Evolutionary conservation across 2,329 filamentous ascomycete genomes (phyloP).

Genomic region (Trichoderma asperellum): DNA sequence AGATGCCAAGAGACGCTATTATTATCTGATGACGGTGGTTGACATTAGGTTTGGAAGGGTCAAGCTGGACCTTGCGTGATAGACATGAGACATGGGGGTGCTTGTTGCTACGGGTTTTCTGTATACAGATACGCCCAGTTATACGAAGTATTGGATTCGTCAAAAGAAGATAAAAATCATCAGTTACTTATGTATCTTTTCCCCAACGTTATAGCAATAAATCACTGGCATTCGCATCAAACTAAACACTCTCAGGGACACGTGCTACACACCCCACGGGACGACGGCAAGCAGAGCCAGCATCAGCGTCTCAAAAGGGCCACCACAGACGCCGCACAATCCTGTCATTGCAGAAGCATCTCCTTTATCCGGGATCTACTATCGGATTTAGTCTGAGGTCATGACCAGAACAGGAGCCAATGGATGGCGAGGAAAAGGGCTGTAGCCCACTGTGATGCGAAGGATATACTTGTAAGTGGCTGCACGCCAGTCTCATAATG

Average conservation of each 20-base stretch:
- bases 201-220: neutral
- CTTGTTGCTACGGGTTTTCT: neutral
- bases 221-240: no score
- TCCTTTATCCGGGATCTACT: neutral
- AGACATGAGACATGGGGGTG: no score
- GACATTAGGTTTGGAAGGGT: slow-evolving; percentile 10
- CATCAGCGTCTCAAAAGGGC: neutral
- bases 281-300: neutral
- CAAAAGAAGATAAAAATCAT: neutral
- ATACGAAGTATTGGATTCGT: neutral
- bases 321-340: neutral
- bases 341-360: slow-evolving; percentile 1
- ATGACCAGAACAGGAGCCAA: slow-evolving; percentile 10
- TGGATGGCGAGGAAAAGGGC: neutral
- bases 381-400: neutral
- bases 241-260: neutral
- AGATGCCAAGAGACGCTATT: slow-evolving; percentile 13
- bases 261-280: slow-evolving; percentile 2
- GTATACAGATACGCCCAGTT: neutral
- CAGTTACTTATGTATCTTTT: no score
- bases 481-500: slow-evolving; percentile 5
- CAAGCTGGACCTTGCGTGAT: neutral
- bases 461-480: slow-evolving; percentile 16
- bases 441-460: neutral
- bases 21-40: slow-evolving; percentile 5